Evolutionary conservation across 2,329 filamentous ascomycete genomes (phyloP).

Genomic region (Sporothrix mexicana): DNA sequence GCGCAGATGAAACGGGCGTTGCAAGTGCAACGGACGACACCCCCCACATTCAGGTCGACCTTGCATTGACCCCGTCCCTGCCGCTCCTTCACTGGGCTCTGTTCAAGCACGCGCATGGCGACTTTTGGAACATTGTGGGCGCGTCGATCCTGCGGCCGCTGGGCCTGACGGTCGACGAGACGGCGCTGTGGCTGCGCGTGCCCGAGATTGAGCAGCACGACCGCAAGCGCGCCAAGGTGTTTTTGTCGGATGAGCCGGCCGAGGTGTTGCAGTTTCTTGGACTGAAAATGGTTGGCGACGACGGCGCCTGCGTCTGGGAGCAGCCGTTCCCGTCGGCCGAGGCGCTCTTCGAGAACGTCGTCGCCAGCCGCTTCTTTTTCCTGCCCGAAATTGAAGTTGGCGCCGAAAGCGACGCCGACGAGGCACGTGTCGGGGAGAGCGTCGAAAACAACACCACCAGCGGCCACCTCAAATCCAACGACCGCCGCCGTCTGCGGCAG

Average conservation of each 20-base stretch:
- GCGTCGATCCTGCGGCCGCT: conserved; percentile 66
- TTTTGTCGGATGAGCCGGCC: conserved; percentile 63
- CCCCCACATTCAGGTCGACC: conserved; percentile 70
- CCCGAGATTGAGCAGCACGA: conserved; percentile 68
- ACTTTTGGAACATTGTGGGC: conserved; percentile 70
- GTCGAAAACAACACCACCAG: background rate
- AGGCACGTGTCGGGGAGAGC: background rate
- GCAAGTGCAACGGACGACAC: background rate
- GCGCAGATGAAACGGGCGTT: background rate
- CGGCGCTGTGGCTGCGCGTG: conserved; percentile 68
- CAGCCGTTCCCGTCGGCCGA: conserved; percentile 60
- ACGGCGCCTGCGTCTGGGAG: conserved; percentile 52
- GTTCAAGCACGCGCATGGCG: conserved; percentile 75
- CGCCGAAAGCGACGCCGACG: conserved; percentile 34
- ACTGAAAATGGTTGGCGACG: conserved; percentile 48
- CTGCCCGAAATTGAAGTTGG: conserved; percentile 41
- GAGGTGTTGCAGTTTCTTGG: conserved; percentile 68
- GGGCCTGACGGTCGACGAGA: conserved; percentile 70
- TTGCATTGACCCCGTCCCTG: conserved; percentile 58
- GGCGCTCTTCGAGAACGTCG: conserved; percentile 67
- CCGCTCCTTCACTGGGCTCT: conserved; percentile 63
- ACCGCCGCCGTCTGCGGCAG: conserved; percentile 60
- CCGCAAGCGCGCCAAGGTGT: conserved; percentile 61
- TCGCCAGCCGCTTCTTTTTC: conserved; percentile 64
- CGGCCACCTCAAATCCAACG: conserved; percentile 53